These are phyloP conservation scores for Irpex sp. DNA, from an alignment of 1,284 basidiomycete species.

Conservation along the genomic window DNA sequence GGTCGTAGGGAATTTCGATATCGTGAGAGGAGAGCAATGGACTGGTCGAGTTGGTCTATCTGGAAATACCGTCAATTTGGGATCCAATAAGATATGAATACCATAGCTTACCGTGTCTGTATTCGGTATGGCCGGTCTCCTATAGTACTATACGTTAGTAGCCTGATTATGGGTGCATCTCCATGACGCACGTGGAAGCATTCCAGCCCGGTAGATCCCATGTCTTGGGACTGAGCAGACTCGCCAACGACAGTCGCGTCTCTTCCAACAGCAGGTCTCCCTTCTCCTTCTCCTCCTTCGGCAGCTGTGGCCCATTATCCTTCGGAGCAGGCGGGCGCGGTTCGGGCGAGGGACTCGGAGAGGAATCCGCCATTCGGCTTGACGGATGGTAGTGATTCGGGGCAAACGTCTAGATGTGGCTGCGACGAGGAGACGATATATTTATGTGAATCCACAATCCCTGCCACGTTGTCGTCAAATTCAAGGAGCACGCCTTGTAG, in stretches of 20 bases:
- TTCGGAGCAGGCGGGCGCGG: background rate
- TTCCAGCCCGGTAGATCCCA: conserved; percentile 28
- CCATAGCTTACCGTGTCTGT: conserved; percentile 9
- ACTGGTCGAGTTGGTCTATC: conserved; percentile 24
- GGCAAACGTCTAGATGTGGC: background rate
- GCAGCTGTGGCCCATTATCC: background rate
- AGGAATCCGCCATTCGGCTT: background rate
- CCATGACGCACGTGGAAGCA: conserved; percentile 21
- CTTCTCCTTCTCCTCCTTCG: background rate
- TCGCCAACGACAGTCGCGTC: conserved; percentile 18
- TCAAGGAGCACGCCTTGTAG: conserved; percentile 3
- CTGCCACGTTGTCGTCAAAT: background rate
- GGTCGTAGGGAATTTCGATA: conserved; percentile 29
- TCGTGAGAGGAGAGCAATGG: conserved; percentile 25
- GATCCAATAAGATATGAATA: background rate
- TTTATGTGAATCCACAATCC: background rate
- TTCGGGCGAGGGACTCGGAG: background rate
- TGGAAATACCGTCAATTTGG: conserved; percentile 3
- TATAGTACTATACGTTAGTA: background rate
- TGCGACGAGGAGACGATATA: background rate
- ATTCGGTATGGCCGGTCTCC: background rate
- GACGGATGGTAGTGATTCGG: background rate
- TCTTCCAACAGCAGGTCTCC: background rate
- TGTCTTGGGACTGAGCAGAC: conserved; percentile 21
- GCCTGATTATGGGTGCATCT: background rate